Evolutionary conservation across 2,329 filamentous ascomycete species (phyloP), one percentile per base, ranked within the genome.

Genomic region (Monosporascus sp.): DNA sequence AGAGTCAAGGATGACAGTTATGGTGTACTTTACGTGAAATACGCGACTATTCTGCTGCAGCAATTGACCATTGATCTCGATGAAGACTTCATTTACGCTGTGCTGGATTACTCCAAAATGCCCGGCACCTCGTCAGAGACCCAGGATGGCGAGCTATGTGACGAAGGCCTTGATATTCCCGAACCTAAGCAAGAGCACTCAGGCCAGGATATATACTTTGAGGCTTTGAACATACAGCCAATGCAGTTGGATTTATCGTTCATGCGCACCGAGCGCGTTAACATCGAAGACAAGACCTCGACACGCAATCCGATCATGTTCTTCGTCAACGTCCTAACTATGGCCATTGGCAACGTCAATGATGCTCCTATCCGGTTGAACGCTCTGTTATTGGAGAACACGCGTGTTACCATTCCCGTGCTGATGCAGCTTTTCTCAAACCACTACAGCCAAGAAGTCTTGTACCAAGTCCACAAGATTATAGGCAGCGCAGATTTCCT

Each of bases 271-370:
- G 94, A 99, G 70, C 85, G 91, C 11, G 88, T 99, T 73, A 99
- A 99, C 60, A 93, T 90, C 2, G 93, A 97, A 69, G 92, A 97
- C 69, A 95, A 94, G 62, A 88, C 91, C 47, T 91, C 90, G 16
- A 91, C 91, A 1, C 85, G 84, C 43, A 99, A 96, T 66, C 95
- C 95, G 1, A 80, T 99, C 70, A 97, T 97, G 92, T 99, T 97
- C 75, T 92, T 97, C 68, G 86, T 97, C 70, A 97, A 99, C 66
- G 90, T 97, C 61, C 86, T 99, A 77, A 97, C 95, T 1, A 99
- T 99, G 94, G 96, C 94, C 16, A 94, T 99, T 65, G 94, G 94
- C 59, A 99, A 99, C 65, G 91, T 99, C 76, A 99, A 99, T 65
- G 95, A 99, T 71, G 94, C 94, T 7, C 95, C 94, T 0, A 86